These are phyloP conservation scores for Cyphellophora attinorum DNA, from an alignment of 2,329 filamentous ascomycete species.

Conservation along the genomic window DNA sequence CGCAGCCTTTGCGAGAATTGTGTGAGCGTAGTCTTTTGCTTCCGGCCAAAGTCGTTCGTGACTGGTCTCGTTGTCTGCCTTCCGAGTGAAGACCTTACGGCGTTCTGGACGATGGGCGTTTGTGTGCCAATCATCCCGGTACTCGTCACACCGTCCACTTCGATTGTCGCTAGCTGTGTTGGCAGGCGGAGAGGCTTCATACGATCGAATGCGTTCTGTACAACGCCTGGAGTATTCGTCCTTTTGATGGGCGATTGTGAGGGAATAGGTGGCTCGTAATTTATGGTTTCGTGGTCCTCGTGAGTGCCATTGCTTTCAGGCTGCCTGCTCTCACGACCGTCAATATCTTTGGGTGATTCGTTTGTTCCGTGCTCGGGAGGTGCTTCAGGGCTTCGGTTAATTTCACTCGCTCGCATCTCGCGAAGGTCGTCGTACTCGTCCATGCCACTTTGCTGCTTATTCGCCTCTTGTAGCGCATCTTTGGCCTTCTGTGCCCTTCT, in stretches of 20 bases:
- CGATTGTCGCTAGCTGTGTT: constrained; percentile 62
- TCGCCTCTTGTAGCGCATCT: constrained; percentile 4
- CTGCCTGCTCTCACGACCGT: background rate
- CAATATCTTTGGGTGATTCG: constrained; percentile 2
- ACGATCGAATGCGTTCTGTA: constrained; percentile 54
- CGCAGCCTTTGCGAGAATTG: constrained; percentile 14
- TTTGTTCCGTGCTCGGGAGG: constrained; percentile 2
- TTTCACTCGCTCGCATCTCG: background rate
- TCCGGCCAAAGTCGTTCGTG: background rate
- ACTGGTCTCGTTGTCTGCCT: constrained; percentile 1
- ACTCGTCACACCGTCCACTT: constrained; percentile 58
- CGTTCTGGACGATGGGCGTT: constrained; percentile 23
- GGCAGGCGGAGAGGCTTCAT: constrained; percentile 55
- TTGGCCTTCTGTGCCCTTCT: constrained; percentile 8
- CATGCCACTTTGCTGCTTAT: background rate
- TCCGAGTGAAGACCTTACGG: too few species aligned
- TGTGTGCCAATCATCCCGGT: constrained; percentile 56
- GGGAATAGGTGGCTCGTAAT: constrained; percentile 13
- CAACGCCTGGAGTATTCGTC: constrained; percentile 24
- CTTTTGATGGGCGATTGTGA: constrained; percentile 25
- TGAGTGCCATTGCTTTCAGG: too few species aligned
- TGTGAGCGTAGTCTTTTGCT: background rate
- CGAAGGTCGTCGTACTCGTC: constrained; percentile 9
- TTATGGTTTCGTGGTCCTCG: too few species aligned
- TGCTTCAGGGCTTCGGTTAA: too few species aligned